A percentile compares a stretch with the other conserved stretches of the same genome.
phyloP scores from a whole-genome alignment of 2,329 filamentous ascomycete genomes.

The Aureobasidium sp. region DNA sequence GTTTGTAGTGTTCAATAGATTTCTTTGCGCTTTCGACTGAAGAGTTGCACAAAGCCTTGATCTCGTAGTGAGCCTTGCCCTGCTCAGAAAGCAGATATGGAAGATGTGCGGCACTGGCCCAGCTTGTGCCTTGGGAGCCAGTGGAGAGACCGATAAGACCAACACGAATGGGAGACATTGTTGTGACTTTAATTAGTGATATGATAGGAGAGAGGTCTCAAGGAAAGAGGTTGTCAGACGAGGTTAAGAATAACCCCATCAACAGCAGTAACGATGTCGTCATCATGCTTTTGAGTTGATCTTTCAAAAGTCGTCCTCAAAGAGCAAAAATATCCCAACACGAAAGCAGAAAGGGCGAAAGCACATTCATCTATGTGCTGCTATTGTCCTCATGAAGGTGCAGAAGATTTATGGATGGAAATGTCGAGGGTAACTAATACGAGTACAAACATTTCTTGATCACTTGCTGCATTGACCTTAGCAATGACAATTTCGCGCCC shows the following conservation, averaged over 20 bases:
- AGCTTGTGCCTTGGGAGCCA: slow-evolving; percentile 34
- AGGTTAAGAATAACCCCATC: background rate
- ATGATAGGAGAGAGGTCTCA: background rate
- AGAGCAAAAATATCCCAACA: background rate
- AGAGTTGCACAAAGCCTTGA: slow-evolving; percentile 47
- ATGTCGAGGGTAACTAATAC: too few species aligned
- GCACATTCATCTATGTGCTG: too few species aligned
- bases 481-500: too few species aligned
- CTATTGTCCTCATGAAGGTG: background rate
- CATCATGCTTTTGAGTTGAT: background rate
- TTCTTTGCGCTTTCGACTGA: slow-evolving; percentile 36
- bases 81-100: slow-evolving; percentile 45
- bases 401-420: too few species aligned
- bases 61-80: slow-evolving; percentile 33
- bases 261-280: background rate
- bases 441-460: too few species aligned
- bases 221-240: background rate
- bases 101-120: slow-evolving; percentile 51
- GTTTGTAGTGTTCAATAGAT: slow-evolving; percentile 35
- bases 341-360: too few species aligned
- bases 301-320: background rate
- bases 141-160: slow-evolving; percentile 52
- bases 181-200: too few species aligned
- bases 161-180: slow-evolving; percentile 41
- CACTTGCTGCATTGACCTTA: too few species aligned